These are phyloP conservation scores for Solanum hybrid DNA, from an alignment of 305 asterid species.

Conservation along the genomic window DNA sequence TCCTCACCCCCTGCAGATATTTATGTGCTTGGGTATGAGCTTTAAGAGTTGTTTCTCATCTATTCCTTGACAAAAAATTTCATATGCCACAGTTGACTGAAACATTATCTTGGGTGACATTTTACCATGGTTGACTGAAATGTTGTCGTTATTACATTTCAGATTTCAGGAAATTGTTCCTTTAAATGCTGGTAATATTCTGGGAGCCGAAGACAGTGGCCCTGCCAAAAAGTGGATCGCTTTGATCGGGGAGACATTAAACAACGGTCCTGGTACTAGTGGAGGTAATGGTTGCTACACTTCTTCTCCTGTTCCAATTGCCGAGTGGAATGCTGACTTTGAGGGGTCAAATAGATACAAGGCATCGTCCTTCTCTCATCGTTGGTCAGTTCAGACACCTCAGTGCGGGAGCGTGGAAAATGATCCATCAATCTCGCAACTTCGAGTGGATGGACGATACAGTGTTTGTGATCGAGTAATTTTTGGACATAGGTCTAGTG, in stretches of 20 bases:
- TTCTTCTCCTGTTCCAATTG: constrained; percentile 20
- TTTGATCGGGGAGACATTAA: constrained; percentile 17
- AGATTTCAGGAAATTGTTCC: constrained; percentile 34
- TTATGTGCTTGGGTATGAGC: constrained; percentile 34
- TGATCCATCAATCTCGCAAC: constrained; percentile 8
- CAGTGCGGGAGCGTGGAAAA: constrained; percentile 4
- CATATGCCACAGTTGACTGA: not conserved
- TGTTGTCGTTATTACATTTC: not conserved
- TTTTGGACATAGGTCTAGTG: constrained; percentile 67
- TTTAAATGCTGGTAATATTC: constrained; percentile 24
- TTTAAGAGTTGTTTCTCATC: not conserved
- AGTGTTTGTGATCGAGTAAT: constrained; percentile 76
- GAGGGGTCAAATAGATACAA: constrained; percentile 10
- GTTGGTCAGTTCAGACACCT: constrained; percentile 13
- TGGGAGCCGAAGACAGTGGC: constrained; percentile 22
- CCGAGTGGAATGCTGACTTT: constrained; percentile 19
- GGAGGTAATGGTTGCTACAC: constrained; percentile 9
- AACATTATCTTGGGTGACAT: not conserved
- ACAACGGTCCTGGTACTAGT: constrained; percentile 13
- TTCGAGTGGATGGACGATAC: constrained; percentile 10
- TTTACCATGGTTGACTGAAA: not conserved
- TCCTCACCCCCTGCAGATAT: constrained; percentile 40
- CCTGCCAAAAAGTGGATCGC: constrained; percentile 24
- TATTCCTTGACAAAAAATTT: not conserved
- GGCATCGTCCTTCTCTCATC: constrained; percentile 10